These are phyloP conservation scores for Orbilia blumenaviensis DNA, from an alignment of 2,329 filamentous ascomycete species.

Conservation along the genomic window DNA sequence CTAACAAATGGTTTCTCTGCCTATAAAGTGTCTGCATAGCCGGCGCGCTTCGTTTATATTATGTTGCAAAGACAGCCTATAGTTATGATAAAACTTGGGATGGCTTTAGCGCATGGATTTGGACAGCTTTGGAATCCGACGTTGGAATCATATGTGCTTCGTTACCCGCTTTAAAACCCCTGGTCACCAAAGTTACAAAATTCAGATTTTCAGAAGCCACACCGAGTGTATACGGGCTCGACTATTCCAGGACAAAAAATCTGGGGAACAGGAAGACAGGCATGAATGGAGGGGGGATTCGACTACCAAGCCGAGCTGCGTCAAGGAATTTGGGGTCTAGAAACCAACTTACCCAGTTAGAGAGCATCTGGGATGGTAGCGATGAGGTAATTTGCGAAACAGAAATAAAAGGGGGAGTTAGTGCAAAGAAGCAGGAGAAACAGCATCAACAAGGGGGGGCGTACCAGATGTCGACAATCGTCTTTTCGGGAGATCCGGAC, in stretches of 20 bases:
- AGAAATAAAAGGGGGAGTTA: slow-evolving; percentile 4
- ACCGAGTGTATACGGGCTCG: slow-evolving; percentile 16
- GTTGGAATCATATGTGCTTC: slow-evolving; percentile 54
- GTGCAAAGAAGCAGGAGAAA: slow-evolving; percentile 28
- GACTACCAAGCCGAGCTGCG: slow-evolving; percentile 24
- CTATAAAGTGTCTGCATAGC: slow-evolving; percentile 39
- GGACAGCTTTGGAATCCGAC: slow-evolving; percentile 47
- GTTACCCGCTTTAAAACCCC: slow-evolving; percentile 36
- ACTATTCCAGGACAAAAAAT: slow-evolving; percentile 30
- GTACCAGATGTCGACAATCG: slow-evolving; percentile 49
- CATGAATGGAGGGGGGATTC: slow-evolving; percentile 1
- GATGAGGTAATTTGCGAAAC: slow-evolving; percentile 43
- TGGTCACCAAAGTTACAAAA: slow-evolving; percentile 50
- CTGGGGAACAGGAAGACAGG: slow-evolving; percentile 21
- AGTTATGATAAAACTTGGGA: slow-evolving; percentile 49
- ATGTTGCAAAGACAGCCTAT: slow-evolving; percentile 40
- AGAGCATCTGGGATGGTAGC: slow-evolving; percentile 50
- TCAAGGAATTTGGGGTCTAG: slow-evolving; percentile 34
- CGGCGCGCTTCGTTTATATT: slow-evolving; percentile 38
- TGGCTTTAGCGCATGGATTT: slow-evolving; percentile 51
- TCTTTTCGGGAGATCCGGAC: slow-evolving; percentile 49
- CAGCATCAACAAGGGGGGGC: slow-evolving; percentile 14
- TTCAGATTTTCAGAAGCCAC: slow-evolving; percentile 50
- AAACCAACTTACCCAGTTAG: slow-evolving; percentile 25
- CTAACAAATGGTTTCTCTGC: background rate